Conservation (phyloP, 495 filamentous ascomycete species). For the Penicillium atrosanguineum region DNA sequence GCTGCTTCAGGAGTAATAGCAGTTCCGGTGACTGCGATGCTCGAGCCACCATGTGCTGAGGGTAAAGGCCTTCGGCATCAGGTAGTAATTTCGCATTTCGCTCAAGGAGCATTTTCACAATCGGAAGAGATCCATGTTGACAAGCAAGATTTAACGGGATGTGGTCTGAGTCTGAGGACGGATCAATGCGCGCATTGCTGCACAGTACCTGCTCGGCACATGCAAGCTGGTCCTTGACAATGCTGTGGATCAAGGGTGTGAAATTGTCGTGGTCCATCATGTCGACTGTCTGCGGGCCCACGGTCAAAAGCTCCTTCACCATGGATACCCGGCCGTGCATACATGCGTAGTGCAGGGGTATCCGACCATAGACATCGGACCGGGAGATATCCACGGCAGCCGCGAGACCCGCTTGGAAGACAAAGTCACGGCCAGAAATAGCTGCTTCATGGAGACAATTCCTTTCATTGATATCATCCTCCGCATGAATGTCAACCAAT, state of each 20-base stretch:
- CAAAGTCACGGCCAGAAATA: constrained; percentile 77
- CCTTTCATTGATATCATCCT: constrained; percentile 95
- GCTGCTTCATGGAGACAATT: constrained; percentile 95
- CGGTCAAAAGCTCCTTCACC: constrained; percentile 66
- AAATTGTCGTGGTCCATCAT: constrained; percentile 94
- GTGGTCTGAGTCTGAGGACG: constrained; percentile 79
- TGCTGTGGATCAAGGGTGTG: constrained; percentile 90
- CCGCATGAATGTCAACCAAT: constrained; percentile 78
- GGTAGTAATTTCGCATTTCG: constrained; percentile 73
- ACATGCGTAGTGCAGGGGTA: constrained; percentile 93
- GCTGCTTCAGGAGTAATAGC: constrained; percentile 73
- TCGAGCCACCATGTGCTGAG: constrained; percentile 94
- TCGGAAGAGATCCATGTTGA: constrained; percentile 80
- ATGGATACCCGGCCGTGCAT: constrained; percentile 89
- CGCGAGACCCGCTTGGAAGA: constrained; percentile 69
- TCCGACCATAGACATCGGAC: constrained; percentile 88
- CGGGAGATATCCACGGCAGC: constrained; percentile 70
- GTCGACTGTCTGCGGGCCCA: constrained; percentile 67
- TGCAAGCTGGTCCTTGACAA: constrained; percentile 75
- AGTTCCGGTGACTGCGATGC: constrained; percentile 79
- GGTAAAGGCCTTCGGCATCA: constrained; percentile 93
- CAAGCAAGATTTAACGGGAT: constrained; percentile 93
- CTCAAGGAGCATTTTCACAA: constrained; percentile 80
- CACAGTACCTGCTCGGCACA: constrained; percentile 75
- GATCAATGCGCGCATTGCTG: constrained; percentile 74